Evolutionary conservation across 148 eudicot species (phyloP), one percentile per base, ranked within the genome.

Genomic region (Limonium bicolor): DNA sequence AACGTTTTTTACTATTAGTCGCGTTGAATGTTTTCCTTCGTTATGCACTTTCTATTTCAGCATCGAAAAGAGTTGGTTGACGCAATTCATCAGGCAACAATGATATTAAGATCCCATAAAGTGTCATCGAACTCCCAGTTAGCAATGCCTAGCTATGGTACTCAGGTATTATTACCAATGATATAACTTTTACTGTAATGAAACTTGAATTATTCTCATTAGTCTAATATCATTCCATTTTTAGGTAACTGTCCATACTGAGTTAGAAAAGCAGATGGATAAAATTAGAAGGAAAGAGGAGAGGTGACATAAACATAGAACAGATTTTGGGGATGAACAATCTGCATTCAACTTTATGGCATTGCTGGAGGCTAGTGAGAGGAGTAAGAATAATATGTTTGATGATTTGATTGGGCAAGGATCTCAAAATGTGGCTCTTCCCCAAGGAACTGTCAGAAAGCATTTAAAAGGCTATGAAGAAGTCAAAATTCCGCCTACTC

Each of bases 221-320:
- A n/a, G n/a, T n/a, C n/a, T n/a, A n/a, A n/a, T n/a, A n/a, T n/a
- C n/a, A n/a, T n/a, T n/a, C n/a, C n/a, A n/a, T n/a, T n/a, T n/a
- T n/a, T n/a, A n/a, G n/a, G n/a, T n/a, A 51, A 90, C 95, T 42
- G 87, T 90, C 27, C 94, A 84, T 73, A 84, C 83, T 45, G 94
- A 80, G 66, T 80, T 84, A 28, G 84, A 67, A 48, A 45, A 61
- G 48, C 92, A 84, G 64, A 72, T 90, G 67, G 97, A 84, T 62
- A 90, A 84, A 77, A 83, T 90, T 66, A 75, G 94, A 40, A 94
- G 97, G 40, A 90, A 90, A 77, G 97, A 90, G 72, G 97, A 84
- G 54, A 84, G 74, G 55, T 73, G 84, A 64, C 72, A 75, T 57
- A 90, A 71, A 50, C 97, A 93, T 53, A 90, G 80, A 50, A 40